phyloP scores from a whole-genome alignment of 345 rosid genomes.

The Lepidium aucheri region DNA sequence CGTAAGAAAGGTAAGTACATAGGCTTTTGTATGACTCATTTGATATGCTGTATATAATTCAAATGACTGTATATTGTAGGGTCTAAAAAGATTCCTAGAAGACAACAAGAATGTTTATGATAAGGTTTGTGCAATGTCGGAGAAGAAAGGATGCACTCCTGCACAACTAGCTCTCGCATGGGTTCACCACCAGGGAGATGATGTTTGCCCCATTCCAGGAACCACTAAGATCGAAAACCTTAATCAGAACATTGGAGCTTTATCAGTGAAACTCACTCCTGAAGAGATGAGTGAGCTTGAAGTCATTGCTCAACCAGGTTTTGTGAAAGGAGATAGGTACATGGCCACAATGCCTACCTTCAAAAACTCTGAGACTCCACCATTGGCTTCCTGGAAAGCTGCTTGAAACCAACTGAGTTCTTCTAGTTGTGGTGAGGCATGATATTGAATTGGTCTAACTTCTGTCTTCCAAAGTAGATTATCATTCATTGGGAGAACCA shows the following conservation, averaged over 20 bases:
- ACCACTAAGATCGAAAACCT: slow-evolving; percentile 54
- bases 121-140: slow-evolving; percentile 36
- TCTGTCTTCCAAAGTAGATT: neutral
- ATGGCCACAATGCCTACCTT: neutral
- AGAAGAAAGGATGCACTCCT: slow-evolving; percentile 46
- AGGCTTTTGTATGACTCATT: no score
- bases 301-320: slow-evolving; percentile 31
- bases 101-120: slow-evolving; percentile 43
- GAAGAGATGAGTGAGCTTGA: slow-evolving; percentile 53
- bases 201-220: slow-evolving; percentile 58
- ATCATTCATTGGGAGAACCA: neutral
- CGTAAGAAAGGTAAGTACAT: slow-evolving; percentile 31
- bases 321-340: slow-evolving; percentile 39
- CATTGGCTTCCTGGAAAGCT: slow-evolving; percentile 43
- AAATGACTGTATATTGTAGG: slow-evolving; percentile 19
- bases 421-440: neutral
- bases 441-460: neutral
- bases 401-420: neutral
- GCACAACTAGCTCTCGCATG: slow-evolving; percentile 63
- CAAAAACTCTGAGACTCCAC: slow-evolving; percentile 39
- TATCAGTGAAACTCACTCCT: slow-evolving; percentile 39
- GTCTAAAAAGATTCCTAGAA: slow-evolving; percentile 45
- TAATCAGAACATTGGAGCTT: slow-evolving; percentile 46
- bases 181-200: slow-evolving; percentile 63
- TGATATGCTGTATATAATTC: no score